phyloP scores from a whole-genome alignment of 2,329 filamentous ascomycete genomes.

The Botryotinia calthae region DNA sequence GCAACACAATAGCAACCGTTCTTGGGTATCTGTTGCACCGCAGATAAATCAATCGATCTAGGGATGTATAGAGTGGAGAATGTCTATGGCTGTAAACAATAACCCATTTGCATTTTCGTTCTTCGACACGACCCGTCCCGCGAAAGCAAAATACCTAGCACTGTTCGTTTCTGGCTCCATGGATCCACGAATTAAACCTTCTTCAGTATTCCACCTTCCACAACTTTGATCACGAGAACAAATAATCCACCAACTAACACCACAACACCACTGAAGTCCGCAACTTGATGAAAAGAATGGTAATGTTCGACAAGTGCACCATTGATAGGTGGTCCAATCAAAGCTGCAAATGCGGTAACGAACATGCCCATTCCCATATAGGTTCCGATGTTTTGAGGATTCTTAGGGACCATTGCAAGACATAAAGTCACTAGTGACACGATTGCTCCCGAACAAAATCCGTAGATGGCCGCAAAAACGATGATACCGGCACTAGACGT shows the following conservation, averaged over 20 bases:
- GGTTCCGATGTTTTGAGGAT: conserved; percentile 66
- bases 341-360: conserved; percentile 59
- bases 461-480: conserved; percentile 21
- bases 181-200: background rate
- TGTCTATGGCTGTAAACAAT: background rate
- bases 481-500: conserved; percentile 14
- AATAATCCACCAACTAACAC: conserved; percentile 28
- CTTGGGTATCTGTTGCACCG: background rate
- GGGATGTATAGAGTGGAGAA: background rate
- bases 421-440: conserved; percentile 33
- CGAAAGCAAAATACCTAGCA: background rate
- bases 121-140: too few species aligned
- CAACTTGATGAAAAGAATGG: conserved; percentile 42
- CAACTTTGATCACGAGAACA: conserved; percentile 18
- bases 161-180: background rate
- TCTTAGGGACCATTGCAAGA: conserved; percentile 47
- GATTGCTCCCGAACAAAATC: conserved; percentile 35
- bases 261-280: conserved; percentile 32
- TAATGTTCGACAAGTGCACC: conserved; percentile 57
- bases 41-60: background rate
- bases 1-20: background rate
- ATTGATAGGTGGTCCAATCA: conserved; percentile 66
- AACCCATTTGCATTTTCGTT: background rate
- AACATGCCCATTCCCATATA: conserved; percentile 65
- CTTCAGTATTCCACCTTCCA: conserved; percentile 10